These are phyloP conservation scores for Coemansia sp. DNA, from an alignment of 192 early-diverging fungal species.

Conservation along the genomic window DNA sequence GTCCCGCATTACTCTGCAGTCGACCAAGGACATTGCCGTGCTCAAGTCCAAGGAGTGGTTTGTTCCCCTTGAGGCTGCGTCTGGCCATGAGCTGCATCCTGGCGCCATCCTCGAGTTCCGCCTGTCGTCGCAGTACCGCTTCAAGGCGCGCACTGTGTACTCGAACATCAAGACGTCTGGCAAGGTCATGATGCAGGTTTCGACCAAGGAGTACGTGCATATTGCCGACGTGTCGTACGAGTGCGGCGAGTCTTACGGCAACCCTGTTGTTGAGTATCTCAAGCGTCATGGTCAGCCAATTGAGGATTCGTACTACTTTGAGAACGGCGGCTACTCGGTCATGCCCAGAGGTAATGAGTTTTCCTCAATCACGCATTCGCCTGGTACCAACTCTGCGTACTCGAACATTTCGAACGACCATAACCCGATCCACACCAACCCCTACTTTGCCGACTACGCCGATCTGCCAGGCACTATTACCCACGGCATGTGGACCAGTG, in stretches of 20 bases:
- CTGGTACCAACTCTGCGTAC: conserved; percentile 86
- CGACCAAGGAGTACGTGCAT: conserved; percentile 80
- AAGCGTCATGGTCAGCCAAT: conserved; percentile 82
- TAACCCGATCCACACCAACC: conserved; percentile 97
- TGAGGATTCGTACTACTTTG: conserved; percentile 88
- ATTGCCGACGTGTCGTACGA: conserved; percentile 81
- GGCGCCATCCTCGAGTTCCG: conserved; percentile 58
- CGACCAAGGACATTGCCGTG: conserved; percentile 86
- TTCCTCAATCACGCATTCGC: conserved; percentile 84
- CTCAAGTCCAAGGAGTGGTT: conserved; percentile 91
- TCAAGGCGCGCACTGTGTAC: conserved; percentile 59
- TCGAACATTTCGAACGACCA: conserved; percentile 85
- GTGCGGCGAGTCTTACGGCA: conserved; percentile 74
- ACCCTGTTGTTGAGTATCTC: conserved; percentile 88
- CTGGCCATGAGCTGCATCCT: conserved; percentile 60
- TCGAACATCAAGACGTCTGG: conserved; percentile 74
- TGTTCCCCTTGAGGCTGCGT: conserved; percentile 35
- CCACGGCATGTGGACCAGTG: conserved; percentile 98
- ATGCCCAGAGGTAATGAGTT: conserved; percentile 83
- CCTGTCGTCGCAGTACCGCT: conserved; percentile 50
- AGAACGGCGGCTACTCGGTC: conserved; percentile 89
- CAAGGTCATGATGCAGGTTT: conserved; percentile 73
- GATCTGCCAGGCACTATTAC: conserved; percentile 92
- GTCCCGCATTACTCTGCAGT: conserved; percentile 70
- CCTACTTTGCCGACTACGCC: conserved; percentile 90